Percentiles rank a stretch among this genome's conserved stretches.
These are phyloP conservation scores for Pseudogymnoascus sp. DNA, from an alignment of 2,329 filamentous ascomycete genomes.

Conservation along the genomic window DNA sequence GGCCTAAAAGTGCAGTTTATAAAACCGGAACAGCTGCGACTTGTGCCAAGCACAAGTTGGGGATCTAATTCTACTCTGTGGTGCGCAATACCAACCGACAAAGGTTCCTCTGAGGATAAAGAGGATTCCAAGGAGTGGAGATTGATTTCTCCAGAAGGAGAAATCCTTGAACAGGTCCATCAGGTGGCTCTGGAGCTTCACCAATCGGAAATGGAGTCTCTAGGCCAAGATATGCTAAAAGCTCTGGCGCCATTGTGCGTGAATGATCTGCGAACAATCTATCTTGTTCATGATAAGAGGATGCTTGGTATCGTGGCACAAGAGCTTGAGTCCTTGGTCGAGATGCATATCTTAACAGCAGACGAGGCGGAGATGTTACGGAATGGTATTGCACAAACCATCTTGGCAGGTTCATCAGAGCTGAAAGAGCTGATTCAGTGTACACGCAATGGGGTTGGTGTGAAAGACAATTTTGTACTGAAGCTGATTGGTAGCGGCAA, in stretches of 20 bases:
- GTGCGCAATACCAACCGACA: background rate
- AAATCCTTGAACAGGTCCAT: slow-evolving; percentile 21
- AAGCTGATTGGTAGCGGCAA: slow-evolving; percentile 12
- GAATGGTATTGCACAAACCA: slow-evolving; percentile 19
- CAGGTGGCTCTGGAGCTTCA: slow-evolving; percentile 26
- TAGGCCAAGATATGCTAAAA: slow-evolving; percentile 20
- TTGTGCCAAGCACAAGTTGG: background rate
- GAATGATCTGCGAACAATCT: slow-evolving; percentile 27
- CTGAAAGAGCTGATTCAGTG: slow-evolving; percentile 15
- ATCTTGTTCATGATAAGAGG: slow-evolving; percentile 27
- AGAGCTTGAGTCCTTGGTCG: slow-evolving; percentile 20
- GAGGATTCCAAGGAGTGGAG: background rate
- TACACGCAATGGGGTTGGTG: background rate
- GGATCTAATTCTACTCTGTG: background rate
- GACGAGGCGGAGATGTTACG: slow-evolving; percentile 17
- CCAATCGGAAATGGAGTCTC: slow-evolving; percentile 23
- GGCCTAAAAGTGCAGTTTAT: slow-evolving; percentile 4
- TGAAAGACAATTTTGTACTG: slow-evolving; percentile 20
- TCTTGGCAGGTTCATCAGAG: slow-evolving; percentile 23
- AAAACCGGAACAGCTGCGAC: background rate
- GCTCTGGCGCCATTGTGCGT: slow-evolving; percentile 23
- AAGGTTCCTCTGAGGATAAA: background rate
- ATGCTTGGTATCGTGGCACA: slow-evolving; percentile 29
- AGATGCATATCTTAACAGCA: slow-evolving; percentile 15
- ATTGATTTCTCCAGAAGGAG: slow-evolving; percentile 12